Conservation (phyloP, 306 rosid species). For the Vachellia collinsii region DNA sequence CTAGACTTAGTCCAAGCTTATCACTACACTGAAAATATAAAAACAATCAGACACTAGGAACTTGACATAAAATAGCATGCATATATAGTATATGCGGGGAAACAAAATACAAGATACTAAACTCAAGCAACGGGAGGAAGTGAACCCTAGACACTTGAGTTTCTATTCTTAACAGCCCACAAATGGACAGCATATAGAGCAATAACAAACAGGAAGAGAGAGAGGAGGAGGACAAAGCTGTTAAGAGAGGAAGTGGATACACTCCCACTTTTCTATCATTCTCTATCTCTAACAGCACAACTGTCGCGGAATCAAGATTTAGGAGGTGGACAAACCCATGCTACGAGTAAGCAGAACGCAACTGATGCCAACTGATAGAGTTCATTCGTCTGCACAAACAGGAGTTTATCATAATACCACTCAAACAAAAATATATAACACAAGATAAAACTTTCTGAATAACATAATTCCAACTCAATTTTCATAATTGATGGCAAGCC, state of each 20-base stretch:
- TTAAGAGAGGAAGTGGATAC: background rate
- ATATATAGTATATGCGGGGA: background rate
- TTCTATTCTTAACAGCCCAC: background rate
- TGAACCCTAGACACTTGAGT: background rate
- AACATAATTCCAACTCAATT: constrained; percentile 34
- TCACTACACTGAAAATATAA: constrained; percentile 85
- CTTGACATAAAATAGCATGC: constrained; percentile 15
- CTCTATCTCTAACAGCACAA: background rate
- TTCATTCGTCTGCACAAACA: constrained; percentile 85
- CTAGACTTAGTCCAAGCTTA: constrained; percentile 96
- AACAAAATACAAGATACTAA: constrained; percentile 4
- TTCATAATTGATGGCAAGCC: constrained; percentile 31
- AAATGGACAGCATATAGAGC: background rate
- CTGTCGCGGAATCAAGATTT: background rate
- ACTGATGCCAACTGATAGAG: constrained; percentile 96
- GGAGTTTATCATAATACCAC: constrained; percentile 25
- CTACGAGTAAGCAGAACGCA: constrained; percentile 95
- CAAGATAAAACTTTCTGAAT: constrained; percentile 23
- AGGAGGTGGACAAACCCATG: constrained; percentile 78
- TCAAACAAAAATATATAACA: constrained; percentile 36
- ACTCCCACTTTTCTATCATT: background rate
- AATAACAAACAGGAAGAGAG: background rate
- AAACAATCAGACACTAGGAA: constrained; percentile 35
- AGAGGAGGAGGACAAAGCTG: background rate
- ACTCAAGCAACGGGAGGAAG: constrained; percentile 29